phyloP scores from a whole-genome alignment of 2,329 filamentous ascomycete species.

The Thyridium curvatum region DNA sequence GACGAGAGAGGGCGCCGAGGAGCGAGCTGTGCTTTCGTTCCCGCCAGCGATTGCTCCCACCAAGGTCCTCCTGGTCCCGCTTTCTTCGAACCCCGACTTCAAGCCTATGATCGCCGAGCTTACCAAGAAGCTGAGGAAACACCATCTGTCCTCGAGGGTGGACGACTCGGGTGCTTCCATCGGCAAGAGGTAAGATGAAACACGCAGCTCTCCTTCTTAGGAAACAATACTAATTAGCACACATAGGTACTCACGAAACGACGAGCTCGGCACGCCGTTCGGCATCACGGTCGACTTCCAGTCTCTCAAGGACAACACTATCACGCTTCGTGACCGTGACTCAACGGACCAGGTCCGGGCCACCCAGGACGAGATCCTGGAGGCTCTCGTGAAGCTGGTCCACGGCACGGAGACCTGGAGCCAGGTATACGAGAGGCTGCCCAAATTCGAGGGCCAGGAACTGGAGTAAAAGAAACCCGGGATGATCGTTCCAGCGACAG shows the following conservation, averaged over 20 bases:
- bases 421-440: conserved; percentile 55
- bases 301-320: conserved; percentile 73
- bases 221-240: too few relatives aligned
- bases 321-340: conserved; percentile 81
- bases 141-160: conserved; percentile 75
- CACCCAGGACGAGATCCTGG: conserved; percentile 52
- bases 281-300: conserved; percentile 91
- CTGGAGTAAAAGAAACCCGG: conserved; percentile 24
- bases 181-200: conserved; percentile 59
- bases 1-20: conserved; percentile 48
- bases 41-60: conserved; percentile 71
- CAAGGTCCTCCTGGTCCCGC: conserved; percentile 86
- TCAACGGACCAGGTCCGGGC: conserved; percentile 80
- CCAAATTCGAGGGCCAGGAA: conserved; percentile 77
- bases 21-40: conserved; percentile 32
- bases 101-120: conserved; percentile 66
- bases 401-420: too few relatives aligned
- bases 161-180: conserved; percentile 90
- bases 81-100: conserved; percentile 78
- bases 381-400: too few relatives aligned
- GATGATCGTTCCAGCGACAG: too few relatives aligned
- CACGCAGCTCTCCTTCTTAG: too few relatives aligned
- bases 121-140: conserved; percentile 66
- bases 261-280: conserved; percentile 84
- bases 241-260: conserved; percentile 78